phyloP scores from a whole-genome alignment of 768 basidiomycete species.

The Boletus sensibilis region DNA sequence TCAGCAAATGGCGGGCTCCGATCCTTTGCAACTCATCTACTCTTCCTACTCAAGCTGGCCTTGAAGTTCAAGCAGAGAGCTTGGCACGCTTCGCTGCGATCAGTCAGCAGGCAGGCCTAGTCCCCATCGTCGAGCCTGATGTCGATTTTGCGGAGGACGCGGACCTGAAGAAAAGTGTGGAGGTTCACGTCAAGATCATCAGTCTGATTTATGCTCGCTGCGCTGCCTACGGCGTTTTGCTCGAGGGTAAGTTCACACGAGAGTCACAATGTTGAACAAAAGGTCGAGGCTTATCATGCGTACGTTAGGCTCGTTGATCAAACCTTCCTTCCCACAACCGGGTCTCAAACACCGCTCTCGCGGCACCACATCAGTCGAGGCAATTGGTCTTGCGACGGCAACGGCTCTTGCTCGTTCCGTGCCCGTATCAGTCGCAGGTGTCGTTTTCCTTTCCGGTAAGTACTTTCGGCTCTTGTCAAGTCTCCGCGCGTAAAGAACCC shows the following conservation, averaged over 20 bases:
- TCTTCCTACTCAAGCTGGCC: constrained; percentile 40
- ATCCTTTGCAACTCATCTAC: constrained; percentile 44
- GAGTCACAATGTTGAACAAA: not conserved
- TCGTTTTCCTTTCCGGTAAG: constrained; percentile 50
- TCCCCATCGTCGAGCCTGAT: constrained; percentile 55
- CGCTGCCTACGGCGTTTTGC: constrained; percentile 44
- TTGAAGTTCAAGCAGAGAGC: constrained; percentile 48
- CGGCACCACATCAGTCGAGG: constrained; percentile 35
- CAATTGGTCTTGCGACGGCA: constrained; percentile 47
- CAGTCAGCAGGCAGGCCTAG: constrained; percentile 50
- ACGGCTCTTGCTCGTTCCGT: constrained; percentile 46
- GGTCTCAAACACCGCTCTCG: constrained; percentile 43
- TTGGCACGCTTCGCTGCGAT: constrained; percentile 49
- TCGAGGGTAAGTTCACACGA: constrained; percentile 40
- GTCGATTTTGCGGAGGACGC: constrained; percentile 51
- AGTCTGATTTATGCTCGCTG: constrained; percentile 46
- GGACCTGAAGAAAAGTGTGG: constrained; percentile 42
- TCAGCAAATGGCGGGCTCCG: constrained; percentile 52
- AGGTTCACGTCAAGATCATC: constrained; percentile 47
- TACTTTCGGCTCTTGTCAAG: not conserved
- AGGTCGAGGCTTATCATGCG: not conserved
- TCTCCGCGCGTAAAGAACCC: not conserved
- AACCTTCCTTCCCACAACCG: constrained; percentile 52
- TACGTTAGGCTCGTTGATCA: constrained; percentile 45
- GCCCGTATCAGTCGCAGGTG: constrained; percentile 46